A percentile compares a stretch with the other conserved stretches of the same genome.
Conservation (phyloP, 1,284 basidiomycete species). For the Megacollybia platyphylla region DNA sequence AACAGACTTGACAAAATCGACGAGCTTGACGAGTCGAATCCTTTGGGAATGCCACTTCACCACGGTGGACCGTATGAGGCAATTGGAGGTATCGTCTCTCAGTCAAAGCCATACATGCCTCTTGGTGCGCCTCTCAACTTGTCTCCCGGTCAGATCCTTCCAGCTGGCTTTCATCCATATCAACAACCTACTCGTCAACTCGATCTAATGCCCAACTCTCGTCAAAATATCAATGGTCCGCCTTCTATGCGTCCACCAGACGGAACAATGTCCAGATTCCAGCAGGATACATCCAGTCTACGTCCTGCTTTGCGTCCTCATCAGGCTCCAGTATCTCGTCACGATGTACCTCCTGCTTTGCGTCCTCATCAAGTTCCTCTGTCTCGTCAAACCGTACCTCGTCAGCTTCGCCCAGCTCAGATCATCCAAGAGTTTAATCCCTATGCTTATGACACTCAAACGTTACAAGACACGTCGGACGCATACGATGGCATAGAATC, state of each 20-base stretch:
- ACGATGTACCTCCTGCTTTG: neutral
- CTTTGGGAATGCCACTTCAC: slow-evolving; percentile 46
- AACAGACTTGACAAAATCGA: slow-evolving; percentile 52
- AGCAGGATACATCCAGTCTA: neutral
- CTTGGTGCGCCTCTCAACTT: slow-evolving; percentile 29
- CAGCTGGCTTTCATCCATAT: slow-evolving; percentile 11
- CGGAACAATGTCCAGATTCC: neutral
- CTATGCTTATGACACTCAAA: neutral
- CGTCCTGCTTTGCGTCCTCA: neutral
- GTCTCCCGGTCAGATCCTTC: slow-evolving; percentile 41
- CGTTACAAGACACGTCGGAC: neutral
- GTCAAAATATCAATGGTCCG: neutral
- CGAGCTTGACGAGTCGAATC: slow-evolving; percentile 61
- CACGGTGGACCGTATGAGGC: slow-evolving; percentile 62
- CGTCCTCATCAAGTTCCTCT: neutral
- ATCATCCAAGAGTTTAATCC: neutral
- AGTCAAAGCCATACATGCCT: neutral
- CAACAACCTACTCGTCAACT: slow-evolving; percentile 6
- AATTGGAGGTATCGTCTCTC: slow-evolving; percentile 11
- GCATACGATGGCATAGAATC: slow-evolving; percentile 1
- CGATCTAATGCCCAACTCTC: neutral
- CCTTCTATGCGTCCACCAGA: neutral
- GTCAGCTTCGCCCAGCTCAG: too few species aligned
- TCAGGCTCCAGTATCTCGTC: neutral
- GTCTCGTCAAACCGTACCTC: neutral